A percentile compares a stretch with the other conserved stretches of the same genome.
Evolutionary conservation across 768 basidiomycete species (phyloP).

Genomic region (Psilocybe cubensis): DNA sequence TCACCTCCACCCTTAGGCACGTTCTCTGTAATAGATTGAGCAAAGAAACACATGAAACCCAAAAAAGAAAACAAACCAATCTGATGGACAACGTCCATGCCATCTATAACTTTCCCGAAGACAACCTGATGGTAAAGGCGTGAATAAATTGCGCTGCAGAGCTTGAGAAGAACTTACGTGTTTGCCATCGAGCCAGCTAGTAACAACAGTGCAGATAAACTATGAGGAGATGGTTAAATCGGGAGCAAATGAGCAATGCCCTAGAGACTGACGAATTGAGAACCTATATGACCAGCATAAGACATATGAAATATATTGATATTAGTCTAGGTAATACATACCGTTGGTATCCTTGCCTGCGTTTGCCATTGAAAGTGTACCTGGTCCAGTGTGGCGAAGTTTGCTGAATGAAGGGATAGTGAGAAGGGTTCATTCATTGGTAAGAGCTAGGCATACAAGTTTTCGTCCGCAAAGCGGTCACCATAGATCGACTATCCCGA

Average conservation of each 20-base stretch:
- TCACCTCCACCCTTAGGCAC: conserved; percentile 72
- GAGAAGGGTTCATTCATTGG: not conserved
- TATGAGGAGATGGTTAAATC: conserved; percentile 33
- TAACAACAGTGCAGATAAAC: conserved; percentile 92
- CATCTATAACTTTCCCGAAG: conserved; percentile 90
- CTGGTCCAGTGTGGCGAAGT: conserved; percentile 90
- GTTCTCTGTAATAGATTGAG: conserved; percentile 55
- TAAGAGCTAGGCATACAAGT: conserved; percentile 66
- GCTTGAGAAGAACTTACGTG: conserved; percentile 55
- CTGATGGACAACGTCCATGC: conserved; percentile 80
- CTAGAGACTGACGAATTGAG: conserved; percentile 77
- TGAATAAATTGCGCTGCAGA: not conserved
- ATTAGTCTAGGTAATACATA: conserved; percentile 30
- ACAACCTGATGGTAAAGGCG: conserved; percentile 62
- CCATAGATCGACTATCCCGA: conserved; percentile 81
- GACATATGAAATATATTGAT: not conserved
- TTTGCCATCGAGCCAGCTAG: conserved; percentile 89
- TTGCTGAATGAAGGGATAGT: conserved; percentile 64
- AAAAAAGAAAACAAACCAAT: conserved; percentile 58
- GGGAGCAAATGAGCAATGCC: not conserved
- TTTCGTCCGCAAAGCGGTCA: conserved; percentile 91
- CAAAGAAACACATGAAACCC: not conserved
- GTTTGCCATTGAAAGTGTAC: conserved; percentile 94
- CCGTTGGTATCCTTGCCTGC: conserved; percentile 93
- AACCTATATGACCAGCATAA: conserved; percentile 50